Percentiles rank a stretch among this genome's conserved stretches.
Evolutionary conservation across 306 rosid genomes (phyloP).

Genomic region (Citrullus amarus): DNA sequence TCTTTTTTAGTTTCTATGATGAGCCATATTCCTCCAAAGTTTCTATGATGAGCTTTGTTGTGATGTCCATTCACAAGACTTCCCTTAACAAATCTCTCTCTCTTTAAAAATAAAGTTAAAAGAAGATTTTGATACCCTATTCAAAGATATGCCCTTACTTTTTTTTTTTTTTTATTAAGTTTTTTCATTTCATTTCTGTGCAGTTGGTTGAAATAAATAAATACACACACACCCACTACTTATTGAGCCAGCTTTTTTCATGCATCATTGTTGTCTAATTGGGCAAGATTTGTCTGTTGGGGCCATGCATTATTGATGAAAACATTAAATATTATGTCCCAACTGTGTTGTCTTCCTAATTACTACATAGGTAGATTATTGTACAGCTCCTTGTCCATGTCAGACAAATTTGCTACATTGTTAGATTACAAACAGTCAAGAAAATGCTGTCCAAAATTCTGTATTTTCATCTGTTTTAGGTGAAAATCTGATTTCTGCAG

Average conservation of each 20-base stretch:
- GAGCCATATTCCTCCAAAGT: neutral
- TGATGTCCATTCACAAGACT: constrained; percentile 7
- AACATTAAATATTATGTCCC: neutral
- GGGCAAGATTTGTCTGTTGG: neutral
- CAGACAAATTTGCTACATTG: constrained; percentile 1
- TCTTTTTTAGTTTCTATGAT: neutral
- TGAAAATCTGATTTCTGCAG: neutral
- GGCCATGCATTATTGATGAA: neutral
- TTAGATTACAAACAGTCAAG: neutral
- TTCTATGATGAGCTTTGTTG: constrained; percentile 5
- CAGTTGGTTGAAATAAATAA: constrained; percentile 1
- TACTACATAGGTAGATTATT: neutral
- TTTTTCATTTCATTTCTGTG: neutral
- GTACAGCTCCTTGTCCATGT: neutral
- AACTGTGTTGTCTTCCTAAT: neutral
- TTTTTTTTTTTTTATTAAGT: neutral
- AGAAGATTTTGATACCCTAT: neutral
- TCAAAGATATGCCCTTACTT: neutral
- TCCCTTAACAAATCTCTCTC: neutral
- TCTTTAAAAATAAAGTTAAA: neutral
- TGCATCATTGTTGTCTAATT: neutral
- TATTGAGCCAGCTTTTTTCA: neutral
- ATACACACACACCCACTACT: neutral
- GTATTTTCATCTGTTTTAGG: neutral
- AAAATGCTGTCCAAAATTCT: neutral